These are phyloP conservation scores for Taphrina confusa DNA, from an alignment of 1,139 yeast species.

Conservation along the genomic window DNA sequence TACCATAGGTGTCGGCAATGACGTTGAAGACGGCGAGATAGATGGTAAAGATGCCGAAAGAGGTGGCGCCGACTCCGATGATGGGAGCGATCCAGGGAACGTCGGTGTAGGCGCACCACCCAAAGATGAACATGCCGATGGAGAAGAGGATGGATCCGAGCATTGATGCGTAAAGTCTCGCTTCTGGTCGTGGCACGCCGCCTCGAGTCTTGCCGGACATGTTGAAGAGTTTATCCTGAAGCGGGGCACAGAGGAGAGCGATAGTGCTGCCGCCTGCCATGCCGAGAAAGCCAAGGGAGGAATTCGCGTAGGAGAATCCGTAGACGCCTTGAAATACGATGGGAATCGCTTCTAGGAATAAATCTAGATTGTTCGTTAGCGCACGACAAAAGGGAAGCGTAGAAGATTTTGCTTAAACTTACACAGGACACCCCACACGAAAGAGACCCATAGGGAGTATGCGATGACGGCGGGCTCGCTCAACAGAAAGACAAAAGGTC, in stretches of 20 bases:
- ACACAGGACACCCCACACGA: constrained; percentile 63
- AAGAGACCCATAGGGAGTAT: constrained; percentile 49
- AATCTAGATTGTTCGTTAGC: no score
- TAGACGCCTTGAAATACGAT: constrained; percentile 66
- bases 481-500: constrained; percentile 28
- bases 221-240: constrained; percentile 13
- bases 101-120: constrained; percentile 60
- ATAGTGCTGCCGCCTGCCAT: constrained; percentile 65
- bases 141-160: constrained; percentile 67
- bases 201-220: constrained; percentile 49
- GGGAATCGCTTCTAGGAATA: constrained; percentile 72
- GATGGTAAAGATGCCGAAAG: constrained; percentile 35
- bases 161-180: constrained; percentile 73
- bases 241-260: constrained; percentile 46
- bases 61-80: constrained; percentile 28
- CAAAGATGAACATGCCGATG: constrained; percentile 74
- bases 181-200: constrained; percentile 73
- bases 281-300: constrained; percentile 59
- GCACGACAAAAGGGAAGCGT: no score
- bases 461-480: constrained; percentile 33
- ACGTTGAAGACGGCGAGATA: constrained; percentile 47
- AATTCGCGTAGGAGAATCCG: constrained; percentile 64
- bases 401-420: no score
- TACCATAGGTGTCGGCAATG: constrained; percentile 73
- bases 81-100: constrained; percentile 34